Base-by-base conservation (phyloP, 2,329 filamentous ascomycete genomes). In the Teratosphaeriaceae sp. region DNA sequence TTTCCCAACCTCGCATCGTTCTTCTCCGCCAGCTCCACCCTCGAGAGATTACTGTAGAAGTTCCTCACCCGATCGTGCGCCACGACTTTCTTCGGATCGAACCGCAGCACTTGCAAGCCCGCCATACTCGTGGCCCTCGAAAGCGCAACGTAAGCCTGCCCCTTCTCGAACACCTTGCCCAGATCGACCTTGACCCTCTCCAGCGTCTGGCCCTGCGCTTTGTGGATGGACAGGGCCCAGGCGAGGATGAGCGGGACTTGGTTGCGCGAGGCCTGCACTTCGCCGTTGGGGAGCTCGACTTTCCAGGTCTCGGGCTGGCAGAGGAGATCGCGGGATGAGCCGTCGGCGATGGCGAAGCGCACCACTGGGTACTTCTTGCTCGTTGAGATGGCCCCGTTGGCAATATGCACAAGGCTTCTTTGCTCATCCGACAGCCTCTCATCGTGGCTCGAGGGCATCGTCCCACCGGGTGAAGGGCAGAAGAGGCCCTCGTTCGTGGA, bases 191-290 rank as follows among this genome's bases (percentile, higher is more conserved):
- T 94, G 46, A 98, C 92, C 39, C 90, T 77, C 59, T 94, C 88
- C 20, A 96, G 70, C 1, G 90, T 97, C 64, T 97, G 90, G 1
- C 90, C 90, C 62, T 97, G 90, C 1, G 92, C 92, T 67, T 98
- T 98, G 71, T 98, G 92, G 46, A 98, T 98, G 1, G 88, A 95
- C 16, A 98, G 69, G 2, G 92, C 92, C 92, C 92, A 98, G 0
- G 92, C 92, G 22, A 98, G 74, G 49, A 98, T 97, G 39, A 98
- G 74, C 0, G 92, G 92, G 4, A 79, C 65, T 46, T 79, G 75
- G 35, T 76, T 76, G 29, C 92, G 84, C 47, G 87, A 86, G 1
- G 92, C 92, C 63, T 95, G 88, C 1, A 97, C 75, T 62, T 97
- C 89, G 36, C 92, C 92, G 43, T 85, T 95, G 1, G 92, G 92